phyloP scores from a whole-genome alignment of 2,329 filamentous ascomycete genomes.

The Arthrobotrys iridis region DNA sequence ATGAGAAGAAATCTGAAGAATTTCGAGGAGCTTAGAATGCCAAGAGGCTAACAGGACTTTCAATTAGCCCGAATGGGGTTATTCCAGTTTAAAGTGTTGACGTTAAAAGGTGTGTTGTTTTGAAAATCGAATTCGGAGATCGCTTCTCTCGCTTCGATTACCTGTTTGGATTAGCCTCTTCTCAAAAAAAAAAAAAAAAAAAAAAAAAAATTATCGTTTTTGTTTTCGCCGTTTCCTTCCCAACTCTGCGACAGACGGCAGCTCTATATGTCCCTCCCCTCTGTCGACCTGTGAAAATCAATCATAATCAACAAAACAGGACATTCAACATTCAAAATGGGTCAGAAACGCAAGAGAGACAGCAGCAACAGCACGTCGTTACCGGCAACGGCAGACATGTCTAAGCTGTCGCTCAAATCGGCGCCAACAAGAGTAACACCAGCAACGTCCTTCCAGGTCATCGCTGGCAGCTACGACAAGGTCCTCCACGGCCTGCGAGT shows the following conservation, averaged over 20 bases:
- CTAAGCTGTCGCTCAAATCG: conserved; percentile 25
- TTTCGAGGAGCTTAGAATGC: background rate
- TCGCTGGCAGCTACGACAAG: conserved; percentile 93
- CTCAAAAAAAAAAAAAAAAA: background rate
- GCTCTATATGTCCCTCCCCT: background rate
- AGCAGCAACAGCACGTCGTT: background rate
- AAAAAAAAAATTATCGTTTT: too few relatives aligned
- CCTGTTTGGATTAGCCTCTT: background rate
- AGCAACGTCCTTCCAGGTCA: conserved; percentile 78
- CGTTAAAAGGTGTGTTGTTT: conserved; percentile 10
- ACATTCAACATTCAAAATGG: conserved; percentile 14
- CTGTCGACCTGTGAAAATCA: too few relatives aligned
- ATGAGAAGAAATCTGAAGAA: conserved; percentile 34
- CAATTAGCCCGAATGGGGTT: conserved; percentile 1
- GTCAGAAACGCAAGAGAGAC: conserved; percentile 41
- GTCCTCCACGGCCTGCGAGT: conserved; percentile 79
- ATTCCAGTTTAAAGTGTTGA: conserved; percentile 1
- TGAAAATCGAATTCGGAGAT: too few relatives aligned
- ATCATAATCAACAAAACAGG: background rate
- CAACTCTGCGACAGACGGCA: conserved; percentile 8
- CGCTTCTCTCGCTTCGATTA: background rate
- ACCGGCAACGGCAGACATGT: conserved; percentile 11
- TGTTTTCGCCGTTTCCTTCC: too few relatives aligned
- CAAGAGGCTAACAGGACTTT: too few relatives aligned
- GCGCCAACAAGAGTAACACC: conserved; percentile 61